phyloP scores from a whole-genome alignment of 768 basidiomycete genomes.

The Pleurotus tuoliensis region DNA sequence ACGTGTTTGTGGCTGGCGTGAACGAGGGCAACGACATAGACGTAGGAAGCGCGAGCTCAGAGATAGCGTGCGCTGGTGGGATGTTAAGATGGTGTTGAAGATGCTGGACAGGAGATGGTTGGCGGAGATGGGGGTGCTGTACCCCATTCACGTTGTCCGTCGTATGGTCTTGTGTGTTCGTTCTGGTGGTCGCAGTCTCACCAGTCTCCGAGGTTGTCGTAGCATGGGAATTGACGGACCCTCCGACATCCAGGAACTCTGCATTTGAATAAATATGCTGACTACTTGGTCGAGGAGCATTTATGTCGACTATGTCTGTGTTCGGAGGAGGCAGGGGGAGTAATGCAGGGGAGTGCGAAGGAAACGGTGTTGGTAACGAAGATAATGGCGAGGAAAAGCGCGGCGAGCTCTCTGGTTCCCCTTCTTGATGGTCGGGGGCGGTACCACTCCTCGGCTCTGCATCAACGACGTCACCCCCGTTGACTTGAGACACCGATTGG shows the following conservation, averaged over 20 bases:
- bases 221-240: background rate
- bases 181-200: background rate
- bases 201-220: conserved; percentile 9
- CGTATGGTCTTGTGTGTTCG: background rate
- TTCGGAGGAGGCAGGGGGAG: background rate
- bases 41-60: conserved; percentile 27
- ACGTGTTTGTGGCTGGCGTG: background rate
- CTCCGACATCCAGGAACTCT: background rate
- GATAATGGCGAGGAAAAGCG: too few species aligned
- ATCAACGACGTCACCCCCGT: conserved; percentile 12
- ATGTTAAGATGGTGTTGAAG: conserved; percentile 22
- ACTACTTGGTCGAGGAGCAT: background rate
- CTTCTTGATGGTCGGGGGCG: background rate
- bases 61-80: conserved; percentile 52
- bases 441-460: conserved; percentile 4
- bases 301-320: background rate
- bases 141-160: background rate
- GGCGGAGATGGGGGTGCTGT: conserved; percentile 15
- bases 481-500: conserved; percentile 68
- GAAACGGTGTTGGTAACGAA: background rate
- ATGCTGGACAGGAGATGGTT: background rate
- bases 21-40: conserved; percentile 2
- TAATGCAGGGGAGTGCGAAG: background rate
- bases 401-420: too few species aligned
- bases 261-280: conserved; percentile 3